phyloP scores from a whole-genome alignment of 2,329 filamentous ascomycete species.

The Microcera coccophila region DNA sequence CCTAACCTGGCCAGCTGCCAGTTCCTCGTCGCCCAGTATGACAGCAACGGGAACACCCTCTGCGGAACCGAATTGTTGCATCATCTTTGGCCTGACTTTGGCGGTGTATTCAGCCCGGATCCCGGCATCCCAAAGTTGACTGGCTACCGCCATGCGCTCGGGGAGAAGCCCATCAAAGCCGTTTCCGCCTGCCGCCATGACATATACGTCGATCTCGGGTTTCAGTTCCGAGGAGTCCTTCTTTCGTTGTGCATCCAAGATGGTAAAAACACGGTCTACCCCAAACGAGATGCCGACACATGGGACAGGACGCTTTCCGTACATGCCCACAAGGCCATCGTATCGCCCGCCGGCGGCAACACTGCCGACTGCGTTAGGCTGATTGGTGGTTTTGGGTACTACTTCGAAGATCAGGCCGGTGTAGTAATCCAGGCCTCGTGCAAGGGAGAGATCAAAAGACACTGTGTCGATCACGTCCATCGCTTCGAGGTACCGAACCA shows the following conservation, averaged over 20 bases:
- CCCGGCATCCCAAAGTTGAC: conserved; percentile 77
- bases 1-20: too few relatives aligned
- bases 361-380: conserved; percentile 78
- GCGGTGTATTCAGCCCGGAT: conserved; percentile 80
- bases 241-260: conserved; percentile 71
- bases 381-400: conserved; percentile 75
- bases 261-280: conserved; percentile 91
- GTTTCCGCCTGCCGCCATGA: conserved; percentile 92
- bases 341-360: conserved; percentile 88
- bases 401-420: conserved; percentile 90
- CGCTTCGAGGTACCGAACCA: conserved; percentile 78
- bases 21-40: too few relatives aligned
- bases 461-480: conserved; percentile 70
- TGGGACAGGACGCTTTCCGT: conserved; percentile 76
- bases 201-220: conserved; percentile 82
- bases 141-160: conserved; percentile 78
- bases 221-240: conserved; percentile 44
- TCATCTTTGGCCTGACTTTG: too few relatives aligned
- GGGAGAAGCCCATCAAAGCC: conserved; percentile 77
- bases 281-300: conserved; percentile 73
- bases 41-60: too few relatives aligned
- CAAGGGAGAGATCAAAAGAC: conserved; percentile 86
- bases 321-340: conserved; percentile 92
- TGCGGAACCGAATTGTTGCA: too few relatives aligned
- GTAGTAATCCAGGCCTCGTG: conserved; percentile 89